phyloP scores from a whole-genome alignment of 2,329 filamentous ascomycete genomes.

The Aspergillus quadrilineatus region DNA sequence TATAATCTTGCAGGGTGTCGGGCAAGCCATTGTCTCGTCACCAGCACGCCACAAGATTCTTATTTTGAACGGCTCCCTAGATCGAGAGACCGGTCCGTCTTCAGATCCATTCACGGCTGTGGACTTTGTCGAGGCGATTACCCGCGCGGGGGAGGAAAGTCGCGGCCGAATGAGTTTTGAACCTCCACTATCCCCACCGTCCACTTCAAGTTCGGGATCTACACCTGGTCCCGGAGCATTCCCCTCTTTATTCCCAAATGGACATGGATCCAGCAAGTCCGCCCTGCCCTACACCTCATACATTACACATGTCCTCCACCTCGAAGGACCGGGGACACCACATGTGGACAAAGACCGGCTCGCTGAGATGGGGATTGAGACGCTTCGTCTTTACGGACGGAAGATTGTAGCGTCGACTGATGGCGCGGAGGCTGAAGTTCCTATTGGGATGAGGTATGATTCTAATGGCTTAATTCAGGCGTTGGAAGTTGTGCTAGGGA shows the following conservation, averaged over 20 bases:
- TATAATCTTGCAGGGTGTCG: conserved; percentile 74
- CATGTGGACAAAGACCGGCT: conserved; percentile 67
- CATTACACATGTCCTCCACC: conserved; percentile 79
- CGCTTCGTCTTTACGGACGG: conserved; percentile 73
- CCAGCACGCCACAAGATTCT: conserved; percentile 68
- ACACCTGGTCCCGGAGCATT: background rate
- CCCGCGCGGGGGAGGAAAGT: conserved; percentile 70
- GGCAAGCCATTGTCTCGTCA: conserved; percentile 58
- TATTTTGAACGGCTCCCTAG: conserved; percentile 78
- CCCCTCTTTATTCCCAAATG: background rate
- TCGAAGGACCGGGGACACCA: conserved; percentile 70
- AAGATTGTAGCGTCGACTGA: conserved; percentile 43
- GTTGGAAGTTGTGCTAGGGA: conserved; percentile 73
- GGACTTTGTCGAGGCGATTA: conserved; percentile 81
- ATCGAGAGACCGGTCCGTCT: conserved; percentile 80
- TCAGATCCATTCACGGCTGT: conserved; percentile 65
- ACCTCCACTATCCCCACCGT: conserved; percentile 52
- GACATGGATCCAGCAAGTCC: no score
- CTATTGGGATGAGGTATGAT: conserved; percentile 68
- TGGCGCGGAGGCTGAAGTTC: conserved; percentile 44
- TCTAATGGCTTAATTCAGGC: conserved; percentile 70
- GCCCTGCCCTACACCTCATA: conserved; percentile 61
- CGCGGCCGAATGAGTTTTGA: conserved; percentile 43
- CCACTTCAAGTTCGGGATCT: background rate
- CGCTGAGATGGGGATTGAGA: conserved; percentile 68